These are phyloP conservation scores for Cercospora nicotianae DNA, from an alignment of 2,329 filamentous ascomycete genomes.

Conservation along the genomic window DNA sequence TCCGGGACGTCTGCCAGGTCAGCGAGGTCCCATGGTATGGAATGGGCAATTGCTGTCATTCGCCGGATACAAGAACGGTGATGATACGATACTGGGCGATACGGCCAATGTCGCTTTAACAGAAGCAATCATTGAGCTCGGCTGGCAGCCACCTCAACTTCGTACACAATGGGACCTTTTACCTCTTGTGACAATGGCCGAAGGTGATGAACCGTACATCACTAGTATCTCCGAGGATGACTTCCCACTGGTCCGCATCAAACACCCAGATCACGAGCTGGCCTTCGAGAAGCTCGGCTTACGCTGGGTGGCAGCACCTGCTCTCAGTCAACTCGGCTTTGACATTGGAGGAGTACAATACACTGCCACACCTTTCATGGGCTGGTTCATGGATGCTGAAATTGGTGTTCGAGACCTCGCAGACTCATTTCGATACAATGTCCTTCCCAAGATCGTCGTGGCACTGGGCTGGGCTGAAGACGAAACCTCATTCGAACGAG, in stretches of 20 bases:
- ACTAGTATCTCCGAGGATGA: background rate
- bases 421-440: constrained; percentile 11
- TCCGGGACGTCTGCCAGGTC: constrained; percentile 2
- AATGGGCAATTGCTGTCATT: constrained; percentile 15
- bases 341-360: constrained; percentile 19
- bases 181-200: constrained; percentile 17
- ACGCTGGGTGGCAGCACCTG: constrained; percentile 18
- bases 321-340: constrained; percentile 14
- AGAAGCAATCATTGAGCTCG: constrained; percentile 11
- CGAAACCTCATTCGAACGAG: constrained; percentile 7
- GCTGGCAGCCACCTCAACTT: constrained; percentile 12
- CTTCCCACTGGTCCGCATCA: constrained; percentile 14
- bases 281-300: constrained; percentile 12
- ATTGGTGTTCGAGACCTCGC: constrained; percentile 16
- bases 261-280: constrained; percentile 4
- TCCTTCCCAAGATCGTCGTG: constrained; percentile 4
- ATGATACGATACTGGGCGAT: constrained; percentile 11
- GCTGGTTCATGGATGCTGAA: constrained; percentile 21
- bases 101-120: constrained; percentile 13
- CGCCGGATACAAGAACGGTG: constrained; percentile 10
- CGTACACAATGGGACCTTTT: constrained; percentile 16
- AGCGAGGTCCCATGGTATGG: constrained; percentile 15
- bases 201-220: constrained; percentile 8
- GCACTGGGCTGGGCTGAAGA: constrained; percentile 8
- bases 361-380: constrained; percentile 19